Evolutionary conservation across 768 basidiomycete genomes (phyloP), one percentile per base, ranked within the genome.

Genomic region (Mrakia gelida): DNA sequence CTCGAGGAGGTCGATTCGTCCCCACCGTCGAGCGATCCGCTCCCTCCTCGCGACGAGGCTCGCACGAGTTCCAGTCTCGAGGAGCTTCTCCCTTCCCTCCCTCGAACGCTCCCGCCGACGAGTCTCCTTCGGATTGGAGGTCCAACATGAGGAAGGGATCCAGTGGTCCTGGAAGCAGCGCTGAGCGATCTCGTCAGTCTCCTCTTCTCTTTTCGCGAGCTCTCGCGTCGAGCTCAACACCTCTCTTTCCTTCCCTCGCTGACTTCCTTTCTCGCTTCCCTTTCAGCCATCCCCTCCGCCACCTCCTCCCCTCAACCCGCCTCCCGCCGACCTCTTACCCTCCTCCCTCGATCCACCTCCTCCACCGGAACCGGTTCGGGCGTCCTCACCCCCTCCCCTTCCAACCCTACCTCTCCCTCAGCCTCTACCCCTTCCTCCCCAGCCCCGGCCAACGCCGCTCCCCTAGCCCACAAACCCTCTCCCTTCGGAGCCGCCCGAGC

Each of bases 401-500:
- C 49, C 16, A 16, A 18, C 49, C 49, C 49, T 52, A 52, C 49
- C 49, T 52, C 49, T 7, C 49, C 49, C 21, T 52, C 49, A 9
- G 7, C 49, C 49, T 52, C 49, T 16, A 52, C 18, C 18, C 49
- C 49, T 52, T 21, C 49, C 18, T 52, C 49, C 16, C 49, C 49
- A 52, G 49, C 49, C 16, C 13, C 2, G 1, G 15, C 49, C 49
- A 52, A 52, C 49, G 18, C 49, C 49, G 49, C 49, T 52, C 7
- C 49, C 49, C 49, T 52, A 21, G 11, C 45, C 11, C 45, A 52
- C 78, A 84, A 83, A 79, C 80, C 86, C 8, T 94, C 88, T 83
- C 95, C 95, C 9, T 98, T 98, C 82, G 97, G 96, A 71, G 87
- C 88, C 75, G 96, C 96, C 52, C 91, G 92, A 81, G 94, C 96